These are phyloP conservation scores for Trichocomaceae sp. DNA, from an alignment of 2,329 filamentous ascomycete species.

Conservation along the genomic window DNA sequence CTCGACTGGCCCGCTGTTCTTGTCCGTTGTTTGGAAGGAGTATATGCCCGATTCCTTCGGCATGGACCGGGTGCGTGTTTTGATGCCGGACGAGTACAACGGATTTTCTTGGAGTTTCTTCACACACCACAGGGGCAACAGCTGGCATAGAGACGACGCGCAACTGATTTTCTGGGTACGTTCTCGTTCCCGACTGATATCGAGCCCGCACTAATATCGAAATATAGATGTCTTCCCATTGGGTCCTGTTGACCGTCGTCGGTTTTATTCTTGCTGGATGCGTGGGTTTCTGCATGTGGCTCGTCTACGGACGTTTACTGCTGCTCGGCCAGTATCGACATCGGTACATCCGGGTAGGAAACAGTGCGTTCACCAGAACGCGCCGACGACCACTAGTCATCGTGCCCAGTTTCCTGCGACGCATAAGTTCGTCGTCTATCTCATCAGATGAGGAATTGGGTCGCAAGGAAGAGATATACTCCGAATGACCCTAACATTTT, in stretches of 20 bases:
- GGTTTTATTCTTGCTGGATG: slow-evolving; percentile 46
- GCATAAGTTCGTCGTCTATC: slow-evolving; percentile 35
- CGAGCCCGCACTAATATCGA: not conserved
- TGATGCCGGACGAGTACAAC: slow-evolving; percentile 66
- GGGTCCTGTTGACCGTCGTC: slow-evolving; percentile 48
- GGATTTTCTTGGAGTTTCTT: slow-evolving; percentile 66
- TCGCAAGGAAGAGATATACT: slow-evolving; percentile 29
- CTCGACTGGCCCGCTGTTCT: slow-evolving; percentile 66
- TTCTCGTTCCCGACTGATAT: slow-evolving; percentile 4
- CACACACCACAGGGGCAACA: slow-evolving; percentile 57
- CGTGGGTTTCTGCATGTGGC: slow-evolving; percentile 45
- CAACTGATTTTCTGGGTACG: slow-evolving; percentile 58
- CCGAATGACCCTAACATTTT: slow-evolving; percentile 23
- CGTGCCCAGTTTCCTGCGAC: slow-evolving; percentile 32
- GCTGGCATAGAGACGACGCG: slow-evolving; percentile 60
- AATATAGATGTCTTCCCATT: slow-evolving; percentile 48
- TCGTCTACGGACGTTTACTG: slow-evolving; percentile 44
- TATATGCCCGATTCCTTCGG: slow-evolving; percentile 49
- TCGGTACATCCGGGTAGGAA: slow-evolving; percentile 16
- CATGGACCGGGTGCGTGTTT: slow-evolving; percentile 54
- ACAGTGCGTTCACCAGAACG: slow-evolving; percentile 20
- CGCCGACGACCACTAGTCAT: slow-evolving; percentile 28
- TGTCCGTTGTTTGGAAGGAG: slow-evolving; percentile 69
- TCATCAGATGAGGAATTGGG: slow-evolving; percentile 34
- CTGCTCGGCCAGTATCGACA: slow-evolving; percentile 37